A percentile compares a stretch with the other conserved stretches of the same genome.
These are phyloP conservation scores for Fraxinus platypoda DNA, from an alignment of 305 asterid genomes.

Conservation along the genomic window DNA sequence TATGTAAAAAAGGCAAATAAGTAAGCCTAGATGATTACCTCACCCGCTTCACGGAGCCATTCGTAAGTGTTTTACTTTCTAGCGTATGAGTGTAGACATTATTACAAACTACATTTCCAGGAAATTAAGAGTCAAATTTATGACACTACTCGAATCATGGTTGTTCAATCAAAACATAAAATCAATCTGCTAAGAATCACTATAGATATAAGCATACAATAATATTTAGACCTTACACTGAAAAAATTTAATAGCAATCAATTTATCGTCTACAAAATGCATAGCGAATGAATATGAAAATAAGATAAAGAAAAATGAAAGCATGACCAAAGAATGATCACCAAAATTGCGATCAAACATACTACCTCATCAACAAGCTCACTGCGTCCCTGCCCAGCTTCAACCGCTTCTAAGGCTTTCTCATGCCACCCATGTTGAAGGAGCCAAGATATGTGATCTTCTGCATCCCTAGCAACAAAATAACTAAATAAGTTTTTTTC, in stretches of 20 bases:
- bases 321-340: conserved; percentile 13
- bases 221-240: conserved; percentile 2
- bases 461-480: conserved; percentile 75
- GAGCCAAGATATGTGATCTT: conserved; percentile 98
- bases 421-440: conserved; percentile 92
- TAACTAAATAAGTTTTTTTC: conserved; percentile 5
- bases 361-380: conserved; percentile 93
- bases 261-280: background rate
- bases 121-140: background rate
- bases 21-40: background rate
- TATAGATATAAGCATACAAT: conserved; percentile 1
- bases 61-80: background rate
- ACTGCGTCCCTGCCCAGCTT: conserved; percentile 92
- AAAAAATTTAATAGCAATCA: background rate
- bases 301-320: background rate
- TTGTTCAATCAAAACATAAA: background rate
- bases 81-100: background rate
- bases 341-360: conserved; percentile 13
- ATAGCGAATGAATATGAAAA: background rate
- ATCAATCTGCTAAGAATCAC: background rate
- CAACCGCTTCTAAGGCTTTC: conserved; percentile 95
- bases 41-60: background rate
- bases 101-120: background rate
- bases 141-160: background rate
- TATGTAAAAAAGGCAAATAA: background rate